phyloP scores from a whole-genome alignment of 805 yeast species.

The Suhomyces sp. region DNA sequence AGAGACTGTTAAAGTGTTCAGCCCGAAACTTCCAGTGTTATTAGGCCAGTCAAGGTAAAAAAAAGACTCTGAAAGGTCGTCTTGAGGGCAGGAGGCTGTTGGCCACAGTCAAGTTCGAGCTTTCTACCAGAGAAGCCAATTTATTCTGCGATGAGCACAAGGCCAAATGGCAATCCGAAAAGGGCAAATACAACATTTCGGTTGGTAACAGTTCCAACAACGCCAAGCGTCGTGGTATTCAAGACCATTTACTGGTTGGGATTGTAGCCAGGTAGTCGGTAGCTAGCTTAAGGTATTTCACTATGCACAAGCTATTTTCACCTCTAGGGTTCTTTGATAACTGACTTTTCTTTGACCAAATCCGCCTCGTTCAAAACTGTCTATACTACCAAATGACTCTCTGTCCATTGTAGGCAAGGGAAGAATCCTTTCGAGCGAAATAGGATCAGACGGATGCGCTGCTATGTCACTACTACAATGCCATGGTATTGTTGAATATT shows the following conservation, averaged over 20 bases:
- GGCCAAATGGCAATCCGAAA: slow-evolving; percentile 50
- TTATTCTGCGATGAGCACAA: slow-evolving; percentile 53
- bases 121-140: slow-evolving; percentile 48
- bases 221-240: slow-evolving; percentile 16
- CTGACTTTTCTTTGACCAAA: too few species aligned
- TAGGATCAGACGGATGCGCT: too few species aligned
- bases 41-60: slow-evolving; percentile 60
- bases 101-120: slow-evolving; percentile 31
- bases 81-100: slow-evolving; percentile 45
- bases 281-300: too few species aligned
- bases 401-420: not conserved
- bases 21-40: slow-evolving; percentile 34
- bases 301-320: too few species aligned
- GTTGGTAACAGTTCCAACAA: slow-evolving; percentile 43
- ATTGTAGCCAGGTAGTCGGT: too few species aligned
- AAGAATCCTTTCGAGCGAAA: not conserved
- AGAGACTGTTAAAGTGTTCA: slow-evolving; percentile 57
- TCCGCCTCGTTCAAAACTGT: too few species aligned
- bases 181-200: slow-evolving; percentile 48
- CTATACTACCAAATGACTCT: not conserved
- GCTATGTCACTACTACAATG: too few species aligned
- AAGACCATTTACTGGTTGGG: slow-evolving; percentile 10
- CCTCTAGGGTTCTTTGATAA: too few species aligned
- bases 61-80: slow-evolving; percentile 54
- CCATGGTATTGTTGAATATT: too few species aligned